These are phyloP conservation scores for Scheffersomyces stambukii DNA, from an alignment of 1,139 yeast species.

Conservation along the genomic window DNA sequence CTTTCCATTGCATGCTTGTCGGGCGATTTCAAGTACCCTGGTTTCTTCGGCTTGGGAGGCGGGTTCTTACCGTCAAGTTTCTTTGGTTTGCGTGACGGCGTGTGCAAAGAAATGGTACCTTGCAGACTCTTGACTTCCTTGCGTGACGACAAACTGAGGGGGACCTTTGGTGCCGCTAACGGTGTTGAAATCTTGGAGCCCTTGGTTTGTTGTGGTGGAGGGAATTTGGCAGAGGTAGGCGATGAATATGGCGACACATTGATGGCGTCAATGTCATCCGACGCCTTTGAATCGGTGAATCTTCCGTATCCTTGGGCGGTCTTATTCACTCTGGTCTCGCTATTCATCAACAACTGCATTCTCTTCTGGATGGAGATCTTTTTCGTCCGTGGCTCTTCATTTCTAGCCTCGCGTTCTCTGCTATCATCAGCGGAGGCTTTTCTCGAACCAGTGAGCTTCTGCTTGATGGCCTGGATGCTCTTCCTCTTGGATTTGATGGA, in stretches of 20 bases:
- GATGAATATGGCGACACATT: conserved; percentile 17
- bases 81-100: conserved; percentile 2
- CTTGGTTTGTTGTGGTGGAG: background rate
- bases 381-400: conserved; percentile 12
- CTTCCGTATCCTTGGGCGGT: conserved; percentile 78
- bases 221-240: background rate
- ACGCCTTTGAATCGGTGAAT: conserved; percentile 44
- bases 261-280: conserved; percentile 39
- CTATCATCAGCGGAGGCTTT: conserved; percentile 10
- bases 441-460: conserved; percentile 37
- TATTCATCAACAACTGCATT: conserved; percentile 55
- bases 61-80: conserved; percentile 28
- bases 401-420: conserved; percentile 1
- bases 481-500: conserved; percentile 18
- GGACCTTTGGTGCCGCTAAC: conserved; percentile 31
- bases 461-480: conserved; percentile 39
- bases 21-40: conserved; percentile 46
- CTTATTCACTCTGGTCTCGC: conserved; percentile 46
- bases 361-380: conserved; percentile 60
- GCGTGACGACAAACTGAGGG: conserved; percentile 22
- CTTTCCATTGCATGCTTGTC: conserved; percentile 15
- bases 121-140: conserved; percentile 1
- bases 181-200: conserved; percentile 6
- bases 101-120: background rate
- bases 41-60: conserved; percentile 63